Evolutionary conservation across 2,329 filamentous ascomycete species (phyloP), one percentile per base, ranked within the genome.

Genomic region (Gremmenia infestans): DNA sequence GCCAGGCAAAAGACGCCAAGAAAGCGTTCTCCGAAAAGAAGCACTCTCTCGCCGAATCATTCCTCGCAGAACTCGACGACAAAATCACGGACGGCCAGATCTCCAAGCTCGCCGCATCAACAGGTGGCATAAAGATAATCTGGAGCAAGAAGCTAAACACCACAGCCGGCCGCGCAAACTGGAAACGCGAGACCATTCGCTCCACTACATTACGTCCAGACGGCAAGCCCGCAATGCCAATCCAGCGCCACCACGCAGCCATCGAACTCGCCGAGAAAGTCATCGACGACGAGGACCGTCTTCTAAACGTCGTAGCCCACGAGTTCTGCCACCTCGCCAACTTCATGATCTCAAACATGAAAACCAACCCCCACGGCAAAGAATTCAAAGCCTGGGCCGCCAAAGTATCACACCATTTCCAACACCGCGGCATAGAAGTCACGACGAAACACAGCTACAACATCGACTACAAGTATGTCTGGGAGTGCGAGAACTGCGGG

Each of bases 301-400:
- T 97, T 1, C 79, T 94, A 60, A 97, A 97, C 71, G 91, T 94
- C 0, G 74, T 97, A n/a, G 91, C 93, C 0, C 94, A 99, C 70
- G 94, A 99, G 67, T 97, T 94, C 75, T 97, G 94, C 71, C 94
- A 99, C 68, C 76, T 97, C 1, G 87, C 90, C 45, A 96, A 91
- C 66, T 97, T 93, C 71, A 95, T 97, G 84, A 77, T 97, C 60
- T 86, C 81, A 49, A 83, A 86, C 37, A 76, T 92, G 37, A 86
- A 82, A 45, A 85, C 84, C 54, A 86, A 89, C 59, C 90, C 91
- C 0, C 92, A 97, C 69, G 92, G 92, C 22, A 79, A 81, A 12
- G 87, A 89, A 65, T 97, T 97, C 79, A 92, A 95, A 71, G 68
- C 72, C 1, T 96, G 91, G 85, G 86, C 78, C 4, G 66, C 70